phyloP scores from a whole-genome alignment of 1,139 yeast species.

The Protomyces inundatus region DNA sequence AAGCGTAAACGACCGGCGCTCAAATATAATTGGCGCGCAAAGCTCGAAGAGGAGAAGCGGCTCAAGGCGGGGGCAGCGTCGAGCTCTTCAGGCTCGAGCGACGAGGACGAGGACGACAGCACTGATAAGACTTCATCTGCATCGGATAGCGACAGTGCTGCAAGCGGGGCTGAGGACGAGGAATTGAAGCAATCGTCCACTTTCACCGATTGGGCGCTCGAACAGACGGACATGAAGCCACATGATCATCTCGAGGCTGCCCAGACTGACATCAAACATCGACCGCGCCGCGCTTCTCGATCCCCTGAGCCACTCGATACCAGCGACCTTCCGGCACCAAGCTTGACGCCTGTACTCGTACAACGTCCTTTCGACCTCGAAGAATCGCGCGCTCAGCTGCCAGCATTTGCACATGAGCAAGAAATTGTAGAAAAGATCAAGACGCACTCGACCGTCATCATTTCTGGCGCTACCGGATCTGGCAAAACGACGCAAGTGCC shows the following conservation, averaged over 20 bases:
- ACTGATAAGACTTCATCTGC: neutral
- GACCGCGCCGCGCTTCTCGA: constrained; percentile 46
- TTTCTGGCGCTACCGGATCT: constrained; percentile 98
- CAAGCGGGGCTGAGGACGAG: neutral
- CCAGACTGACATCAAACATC: constrained; percentile 1
- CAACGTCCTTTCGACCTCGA: constrained; percentile 63
- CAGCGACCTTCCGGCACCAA: constrained; percentile 50
- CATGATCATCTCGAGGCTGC: neutral
- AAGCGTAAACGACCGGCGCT: constrained; percentile 4
- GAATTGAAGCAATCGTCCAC: constrained; percentile 33
- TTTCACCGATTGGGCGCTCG: constrained; percentile 54
- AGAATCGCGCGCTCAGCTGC: constrained; percentile 61
- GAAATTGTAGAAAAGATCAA: constrained; percentile 92
- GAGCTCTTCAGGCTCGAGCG: neutral
- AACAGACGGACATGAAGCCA: constrained; percentile 34
- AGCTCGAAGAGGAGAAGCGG: constrained; percentile 15
- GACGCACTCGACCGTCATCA: constrained; percentile 81
- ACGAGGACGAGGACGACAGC: neutral
- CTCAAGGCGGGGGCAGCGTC: constrained; percentile 13
- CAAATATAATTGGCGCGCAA: constrained; percentile 25
- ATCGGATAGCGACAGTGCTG: constrained; percentile 22
- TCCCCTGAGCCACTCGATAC: constrained; percentile 62
- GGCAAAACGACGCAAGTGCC: constrained; percentile 98
- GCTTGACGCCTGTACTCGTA: constrained; percentile 65
- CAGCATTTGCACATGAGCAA: constrained; percentile 89